phyloP scores from a whole-genome alignment of 306 rosid species.

The Fragaria ananassa region DNA sequence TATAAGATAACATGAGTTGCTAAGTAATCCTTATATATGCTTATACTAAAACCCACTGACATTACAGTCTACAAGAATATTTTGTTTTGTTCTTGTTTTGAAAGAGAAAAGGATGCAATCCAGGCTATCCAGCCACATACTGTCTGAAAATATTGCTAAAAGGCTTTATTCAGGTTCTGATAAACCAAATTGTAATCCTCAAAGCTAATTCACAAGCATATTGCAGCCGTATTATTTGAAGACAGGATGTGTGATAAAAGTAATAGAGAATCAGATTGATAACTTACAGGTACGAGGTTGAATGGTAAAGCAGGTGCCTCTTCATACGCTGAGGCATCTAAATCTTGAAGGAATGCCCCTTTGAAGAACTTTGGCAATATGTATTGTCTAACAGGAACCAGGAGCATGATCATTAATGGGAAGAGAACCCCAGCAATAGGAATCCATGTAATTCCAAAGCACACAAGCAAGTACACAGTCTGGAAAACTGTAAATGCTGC shows the following conservation, averaged over 20 bases:
- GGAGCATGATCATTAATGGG: constrained; percentile 82
- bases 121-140: background rate
- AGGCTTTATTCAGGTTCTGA: background rate
- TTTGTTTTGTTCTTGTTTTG: background rate
- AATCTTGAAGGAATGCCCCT: constrained; percentile 69
- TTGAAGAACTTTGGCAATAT: constrained; percentile 74
- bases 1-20: constrained; percentile 2
- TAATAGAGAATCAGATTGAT: background rate
- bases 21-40: background rate
- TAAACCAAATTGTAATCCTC: background rate
- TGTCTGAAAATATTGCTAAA: background rate
- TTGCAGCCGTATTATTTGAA: background rate
- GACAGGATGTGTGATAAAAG: background rate
- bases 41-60: constrained; percentile 1
- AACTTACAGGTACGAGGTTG: constrained; percentile 44
- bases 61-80: background rate
- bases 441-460: constrained; percentile 80
- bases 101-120: background rate
- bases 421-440: constrained; percentile 76
- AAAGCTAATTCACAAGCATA: background rate
- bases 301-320: constrained; percentile 54
- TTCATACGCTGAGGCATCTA: constrained; percentile 81
- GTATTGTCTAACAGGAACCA: constrained; percentile 83
- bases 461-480: constrained; percentile 62
- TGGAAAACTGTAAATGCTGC: constrained; percentile 64